A percentile compares a stretch with the other conserved stretches of the same genome.
phyloP scores from a whole-genome alignment of 1,284 basidiomycete species.

The Cryptococcus wingfieldii region DNA sequence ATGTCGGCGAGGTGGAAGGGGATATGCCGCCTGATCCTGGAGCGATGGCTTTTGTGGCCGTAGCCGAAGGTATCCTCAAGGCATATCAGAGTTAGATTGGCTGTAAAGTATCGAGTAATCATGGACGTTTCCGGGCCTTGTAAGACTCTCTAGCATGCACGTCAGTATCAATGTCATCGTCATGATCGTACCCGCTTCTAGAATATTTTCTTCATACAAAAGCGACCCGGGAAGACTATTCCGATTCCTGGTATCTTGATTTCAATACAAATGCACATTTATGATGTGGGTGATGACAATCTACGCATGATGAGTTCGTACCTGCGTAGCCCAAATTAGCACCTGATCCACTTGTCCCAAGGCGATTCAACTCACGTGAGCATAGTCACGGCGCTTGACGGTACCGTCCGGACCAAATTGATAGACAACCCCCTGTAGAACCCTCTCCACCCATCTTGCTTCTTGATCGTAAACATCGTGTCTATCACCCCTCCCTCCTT shows the following conservation, averaged over 20 bases:
- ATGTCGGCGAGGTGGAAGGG: constrained; percentile 45
- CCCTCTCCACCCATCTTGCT: constrained; percentile 76
- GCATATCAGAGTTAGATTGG: constrained; percentile 1
- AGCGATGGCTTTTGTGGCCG: constrained; percentile 45
- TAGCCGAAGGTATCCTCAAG: constrained; percentile 32
- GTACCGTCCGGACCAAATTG: constrained; percentile 86
- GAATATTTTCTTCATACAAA: background rate
- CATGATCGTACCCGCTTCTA: background rate
- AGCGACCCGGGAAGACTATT: background rate
- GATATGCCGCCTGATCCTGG: constrained; percentile 46
- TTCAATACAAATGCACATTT: constrained; percentile 48
- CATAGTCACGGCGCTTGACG: constrained; percentile 89
- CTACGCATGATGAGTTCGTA: constrained; percentile 53
- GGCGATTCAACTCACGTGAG: constrained; percentile 65
- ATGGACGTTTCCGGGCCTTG: background rate
- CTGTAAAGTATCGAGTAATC: background rate
- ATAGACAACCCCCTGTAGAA: constrained; percentile 86
- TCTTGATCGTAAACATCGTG: constrained; percentile 67
- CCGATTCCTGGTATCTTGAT: constrained; percentile 2
- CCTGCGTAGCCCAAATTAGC: constrained; percentile 50
- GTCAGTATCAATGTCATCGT: background rate
- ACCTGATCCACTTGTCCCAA: constrained; percentile 28
- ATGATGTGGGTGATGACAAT: constrained; percentile 36
- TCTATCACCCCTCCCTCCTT: constrained; percentile 59
- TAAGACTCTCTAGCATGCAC: background rate